Conservation (phyloP, 2,329 filamentous ascomycete species). For the Lecanosticta acicola region DNA sequence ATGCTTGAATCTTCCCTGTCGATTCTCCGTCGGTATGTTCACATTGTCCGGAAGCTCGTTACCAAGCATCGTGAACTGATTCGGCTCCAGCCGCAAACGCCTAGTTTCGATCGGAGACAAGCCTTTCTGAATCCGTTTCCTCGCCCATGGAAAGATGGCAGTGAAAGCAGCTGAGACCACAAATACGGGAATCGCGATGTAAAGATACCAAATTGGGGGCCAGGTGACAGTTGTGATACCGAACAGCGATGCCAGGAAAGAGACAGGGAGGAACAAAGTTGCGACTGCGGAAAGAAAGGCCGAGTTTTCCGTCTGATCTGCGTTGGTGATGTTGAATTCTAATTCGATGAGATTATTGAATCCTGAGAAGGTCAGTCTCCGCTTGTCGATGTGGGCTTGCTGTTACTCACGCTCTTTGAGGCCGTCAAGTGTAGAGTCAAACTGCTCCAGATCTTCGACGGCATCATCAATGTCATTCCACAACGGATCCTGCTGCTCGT, state of each 20-base stretch:
- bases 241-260: conserved; percentile 33
- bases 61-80: conserved; percentile 33
- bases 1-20: conserved; percentile 13
- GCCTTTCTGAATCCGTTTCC: conserved; percentile 24
- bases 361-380: conserved; percentile 11
- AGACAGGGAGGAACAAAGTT: conserved; percentile 34
- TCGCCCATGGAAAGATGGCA: conserved; percentile 25
- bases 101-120: conserved; percentile 26
- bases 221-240: conserved; percentile 33
- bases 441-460: conserved; percentile 34
- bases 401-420: conserved; percentile 31
- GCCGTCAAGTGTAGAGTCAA: conserved; percentile 30
- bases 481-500: conserved; percentile 30
- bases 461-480: conserved; percentile 35
- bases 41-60: conserved; percentile 31
- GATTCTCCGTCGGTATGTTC: conserved; percentile 12
- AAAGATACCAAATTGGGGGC: conserved; percentile 31
- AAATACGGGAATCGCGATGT: conserved; percentile 31
- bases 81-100: conserved; percentile 21
- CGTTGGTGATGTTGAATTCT: conserved; percentile 37
- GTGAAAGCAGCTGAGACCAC: conserved; percentile 27
- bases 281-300: conserved; percentile 32
- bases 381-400: background rate
- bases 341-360: conserved; percentile 37
- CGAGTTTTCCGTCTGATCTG: conserved; percentile 32